Conservation (phyloP, 305 asterid genomes). For the Fraxinus baroniana region DNA sequence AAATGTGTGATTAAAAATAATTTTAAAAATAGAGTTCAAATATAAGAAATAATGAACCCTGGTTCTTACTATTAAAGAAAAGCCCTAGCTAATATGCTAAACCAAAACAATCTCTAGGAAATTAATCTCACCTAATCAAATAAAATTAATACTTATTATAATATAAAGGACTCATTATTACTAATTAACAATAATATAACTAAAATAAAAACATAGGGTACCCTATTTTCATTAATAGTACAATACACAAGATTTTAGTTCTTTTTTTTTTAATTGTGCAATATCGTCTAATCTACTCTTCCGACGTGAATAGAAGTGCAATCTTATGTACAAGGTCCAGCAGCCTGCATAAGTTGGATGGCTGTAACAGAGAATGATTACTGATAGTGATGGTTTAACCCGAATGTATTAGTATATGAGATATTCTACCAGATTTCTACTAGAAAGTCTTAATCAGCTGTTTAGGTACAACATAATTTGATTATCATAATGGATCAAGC, state of each 20-base stretch:
- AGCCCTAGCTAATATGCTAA: neutral
- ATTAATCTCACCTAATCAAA: neutral
- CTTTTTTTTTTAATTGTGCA: neutral
- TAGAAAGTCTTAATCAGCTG: neutral
- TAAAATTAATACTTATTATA: neutral
- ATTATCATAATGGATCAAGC: neutral
- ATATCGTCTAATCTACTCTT: neutral
- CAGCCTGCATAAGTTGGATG: neutral
- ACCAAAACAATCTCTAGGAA: neutral
- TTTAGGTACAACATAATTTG: neutral
- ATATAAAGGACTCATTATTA: neutral
- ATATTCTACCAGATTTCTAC: neutral
- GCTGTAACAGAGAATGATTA: neutral
- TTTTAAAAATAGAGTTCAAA: neutral
- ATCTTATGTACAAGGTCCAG: neutral
- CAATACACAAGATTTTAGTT: neutral
- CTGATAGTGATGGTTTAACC: neutral
- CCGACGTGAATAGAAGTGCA: neutral
- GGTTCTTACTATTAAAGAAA: neutral
- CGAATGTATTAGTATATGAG: neutral
- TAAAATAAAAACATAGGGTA: neutral
- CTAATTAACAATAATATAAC: neutral
- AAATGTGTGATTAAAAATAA: neutral
- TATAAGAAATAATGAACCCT: neutral
- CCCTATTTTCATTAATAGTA: neutral